Base-by-base conservation (phyloP, 768 basidiomycete genomes). In the Phlebiopsis flavidoalba region DNA sequence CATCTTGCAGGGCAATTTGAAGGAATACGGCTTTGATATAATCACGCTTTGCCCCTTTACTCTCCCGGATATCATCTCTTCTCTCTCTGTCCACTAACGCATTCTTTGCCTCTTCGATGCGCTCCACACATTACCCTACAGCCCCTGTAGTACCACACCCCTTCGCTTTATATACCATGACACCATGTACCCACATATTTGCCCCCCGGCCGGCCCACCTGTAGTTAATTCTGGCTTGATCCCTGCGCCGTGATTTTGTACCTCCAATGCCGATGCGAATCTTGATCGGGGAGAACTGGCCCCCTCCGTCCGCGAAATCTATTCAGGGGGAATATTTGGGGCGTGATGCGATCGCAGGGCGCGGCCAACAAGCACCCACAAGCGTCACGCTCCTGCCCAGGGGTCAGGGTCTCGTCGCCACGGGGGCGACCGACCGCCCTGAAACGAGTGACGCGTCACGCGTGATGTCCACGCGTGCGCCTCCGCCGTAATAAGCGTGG, bases 1-100 rank as follows among this genome's bases (percentile, higher is more conserved):
- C 56, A 71, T 72, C 56, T 53, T 72, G 48, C 70, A 70, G 37
- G 64, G 62, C 19, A 72, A 72, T 65, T 53, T 72, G n/a, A 67
- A 57, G n/a, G 62, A 64, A 61, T 24, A 68, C 68, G 33, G 66
- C 67, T 43, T 61, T 71, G 56, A 72, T 72, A 65, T 72, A 59
- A 67, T 40, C 26, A 26, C 43, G 45, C 24, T 17, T 19, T 22
- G 15, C 6, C 17, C 33, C 5, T 2, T n/a, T 24, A 21, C 35
- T 8, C 19, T 26, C 8, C 21, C 40, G 14, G 54, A 11, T 22
- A 43, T 55, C 24, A 45, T 21, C 24, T 61, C 53, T 47, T 43
- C 57, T 35, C 8, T 58, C 40, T 46, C 22, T 53, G 1, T 10
- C 22, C 37, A 31, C 19, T 49, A 2, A 31, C n/a, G 6, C 26